Evolutionary conservation across 305 asterid genomes (phyloP).

Genomic region (Rubia occidens): DNA sequence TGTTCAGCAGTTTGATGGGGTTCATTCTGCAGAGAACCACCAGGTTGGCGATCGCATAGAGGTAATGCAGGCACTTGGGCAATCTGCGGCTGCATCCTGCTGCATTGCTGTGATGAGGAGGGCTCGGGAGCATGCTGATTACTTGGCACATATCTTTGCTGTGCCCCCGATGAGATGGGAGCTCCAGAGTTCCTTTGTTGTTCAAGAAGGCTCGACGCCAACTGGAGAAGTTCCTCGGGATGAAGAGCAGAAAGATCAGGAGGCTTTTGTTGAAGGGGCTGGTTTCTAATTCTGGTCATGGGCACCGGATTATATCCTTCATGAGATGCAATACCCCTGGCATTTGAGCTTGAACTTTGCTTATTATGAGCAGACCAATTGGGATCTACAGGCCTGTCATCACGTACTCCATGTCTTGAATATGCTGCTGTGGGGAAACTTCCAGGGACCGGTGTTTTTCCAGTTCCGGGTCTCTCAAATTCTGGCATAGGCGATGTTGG

Average conservation of each 20-base stretch:
- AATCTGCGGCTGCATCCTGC: slow-evolving; percentile 23
- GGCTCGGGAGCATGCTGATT: slow-evolving; percentile 40
- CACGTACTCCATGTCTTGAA: slow-evolving; percentile 16
- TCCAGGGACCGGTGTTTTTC: slow-evolving; percentile 8
- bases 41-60: slow-evolving; percentile 35
- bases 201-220: slow-evolving; percentile 64
- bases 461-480: slow-evolving; percentile 26
- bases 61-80: slow-evolving; percentile 26
- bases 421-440: slow-evolving; percentile 14
- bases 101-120: slow-evolving; percentile 33
- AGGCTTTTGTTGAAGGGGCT: slow-evolving; percentile 32
- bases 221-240: slow-evolving; percentile 62
- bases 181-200: slow-evolving; percentile 49
- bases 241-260: slow-evolving; percentile 38
- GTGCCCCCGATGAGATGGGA: slow-evolving; percentile 13
- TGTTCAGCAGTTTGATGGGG: slow-evolving; percentile 38
- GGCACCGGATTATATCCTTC: slow-evolving; percentile 27
- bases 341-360: slow-evolving; percentile 28
- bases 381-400: slow-evolving; percentile 18
- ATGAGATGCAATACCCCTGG: slow-evolving; percentile 24
- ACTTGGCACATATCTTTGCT: slow-evolving; percentile 36
- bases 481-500: slow-evolving; percentile 15
- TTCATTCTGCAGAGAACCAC: slow-evolving; percentile 30
- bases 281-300: slow-evolving; percentile 30
- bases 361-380: slow-evolving; percentile 40